These are phyloP conservation scores for Tetragonia tetragonoides DNA, from an alignment of 148 eudicot genomes.

Conservation along the genomic window DNA sequence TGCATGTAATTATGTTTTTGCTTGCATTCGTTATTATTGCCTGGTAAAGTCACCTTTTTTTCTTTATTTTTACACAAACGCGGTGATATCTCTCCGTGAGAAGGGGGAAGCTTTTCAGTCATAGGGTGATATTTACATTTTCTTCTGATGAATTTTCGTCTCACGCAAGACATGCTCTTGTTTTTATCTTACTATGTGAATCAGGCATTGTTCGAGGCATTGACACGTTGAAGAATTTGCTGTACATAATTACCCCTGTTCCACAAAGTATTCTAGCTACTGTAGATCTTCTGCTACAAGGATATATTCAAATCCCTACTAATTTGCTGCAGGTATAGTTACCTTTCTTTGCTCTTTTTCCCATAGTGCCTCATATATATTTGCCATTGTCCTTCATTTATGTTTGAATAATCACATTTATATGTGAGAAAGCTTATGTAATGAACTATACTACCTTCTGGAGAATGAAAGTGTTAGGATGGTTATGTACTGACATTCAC, in stretches of 20 bases:
- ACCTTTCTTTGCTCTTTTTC: neutral
- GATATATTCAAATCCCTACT: conserved; percentile 71
- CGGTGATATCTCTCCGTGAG: too few species aligned
- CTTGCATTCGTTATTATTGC: neutral
- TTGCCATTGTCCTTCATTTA: neutral
- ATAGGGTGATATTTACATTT: too few species aligned
- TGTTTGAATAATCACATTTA: neutral
- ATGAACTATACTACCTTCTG: too few species aligned
- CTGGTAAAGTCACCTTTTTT: neutral
- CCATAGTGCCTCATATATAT: neutral
- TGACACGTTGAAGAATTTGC: conserved; percentile 44
- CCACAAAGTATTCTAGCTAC: conserved; percentile 51
- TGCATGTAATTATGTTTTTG: neutral
- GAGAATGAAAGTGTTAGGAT: too few species aligned
- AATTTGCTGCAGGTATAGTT: conserved; percentile 65
- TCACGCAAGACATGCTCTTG: too few species aligned
- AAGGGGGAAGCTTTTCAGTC: too few species aligned
- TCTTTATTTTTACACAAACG: too few species aligned
- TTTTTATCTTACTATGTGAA: conserved; percentile 17
- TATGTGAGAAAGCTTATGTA: too few species aligned
- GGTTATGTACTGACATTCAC: too few species aligned
- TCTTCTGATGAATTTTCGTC: too few species aligned
- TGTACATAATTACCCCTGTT: conserved; percentile 78
- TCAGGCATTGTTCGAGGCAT: conserved; percentile 77
- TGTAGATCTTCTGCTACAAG: conserved; percentile 80